Evolutionary conservation across 176 grass and related monocot genomes (phyloP).

Genomic region (Panicum miliaceum): DNA sequence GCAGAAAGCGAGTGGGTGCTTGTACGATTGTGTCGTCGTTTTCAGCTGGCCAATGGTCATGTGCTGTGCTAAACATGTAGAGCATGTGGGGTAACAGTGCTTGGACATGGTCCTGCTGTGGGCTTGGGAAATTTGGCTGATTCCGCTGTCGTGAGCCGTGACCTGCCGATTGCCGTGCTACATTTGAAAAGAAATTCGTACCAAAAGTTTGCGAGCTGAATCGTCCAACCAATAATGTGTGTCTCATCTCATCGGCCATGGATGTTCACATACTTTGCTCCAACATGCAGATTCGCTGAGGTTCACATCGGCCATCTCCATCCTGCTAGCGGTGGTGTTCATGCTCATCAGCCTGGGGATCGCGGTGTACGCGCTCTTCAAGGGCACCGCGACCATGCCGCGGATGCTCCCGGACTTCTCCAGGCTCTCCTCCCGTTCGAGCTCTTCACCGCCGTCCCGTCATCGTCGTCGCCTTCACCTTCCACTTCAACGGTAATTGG

Average conservation of each 20-base stretch:
- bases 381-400: constrained; percentile 64
- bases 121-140: neutral
- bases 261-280: constrained; percentile 1
- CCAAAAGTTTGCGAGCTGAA: no score
- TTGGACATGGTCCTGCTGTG: neutral
- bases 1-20: neutral
- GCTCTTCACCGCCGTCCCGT: constrained; percentile 86
- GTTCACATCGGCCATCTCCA: constrained; percentile 79
- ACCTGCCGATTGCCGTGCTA: neutral
- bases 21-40: neutral
- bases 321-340: constrained; percentile 82
- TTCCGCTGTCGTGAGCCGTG: neutral
- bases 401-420: constrained; percentile 76
- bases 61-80: neutral
- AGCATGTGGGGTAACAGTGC: neutral
- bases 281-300: constrained; percentile 77
- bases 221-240: no score
- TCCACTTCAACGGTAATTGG: constrained; percentile 93
- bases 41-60: neutral
- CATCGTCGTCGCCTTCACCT: constrained; percentile 92
- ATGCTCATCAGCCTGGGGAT: constrained; percentile 80
- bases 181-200: neutral
- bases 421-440: constrained; percentile 75
- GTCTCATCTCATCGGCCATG: neutral
- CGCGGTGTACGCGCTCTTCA: constrained; percentile 74